Evolutionary conservation across 768 basidiomycete genomes (phyloP).

Genomic region (Phylloporus sp.): DNA sequence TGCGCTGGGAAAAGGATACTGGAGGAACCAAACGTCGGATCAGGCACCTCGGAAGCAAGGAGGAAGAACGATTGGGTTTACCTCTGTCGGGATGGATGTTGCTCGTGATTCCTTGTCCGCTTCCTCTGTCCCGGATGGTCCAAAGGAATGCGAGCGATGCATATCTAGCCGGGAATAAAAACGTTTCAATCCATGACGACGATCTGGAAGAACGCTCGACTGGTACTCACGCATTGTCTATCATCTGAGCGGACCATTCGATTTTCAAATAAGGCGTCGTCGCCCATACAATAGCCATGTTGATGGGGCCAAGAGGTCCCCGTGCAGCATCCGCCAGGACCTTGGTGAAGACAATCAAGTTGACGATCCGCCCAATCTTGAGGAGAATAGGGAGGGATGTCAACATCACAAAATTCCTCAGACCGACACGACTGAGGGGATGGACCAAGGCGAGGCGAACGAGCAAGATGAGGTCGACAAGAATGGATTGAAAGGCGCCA

Average conservation of each 20-base stretch:
- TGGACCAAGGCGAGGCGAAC: constrained; percentile 27
- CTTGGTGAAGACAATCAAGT: constrained; percentile 27
- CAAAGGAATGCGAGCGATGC: constrained; percentile 26
- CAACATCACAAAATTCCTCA: constrained; percentile 15
- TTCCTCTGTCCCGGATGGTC: constrained; percentile 17
- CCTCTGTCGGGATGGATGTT: constrained; percentile 15
- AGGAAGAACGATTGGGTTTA: neutral
- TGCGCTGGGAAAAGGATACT: constrained; percentile 22
- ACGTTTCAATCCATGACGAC: neutral
- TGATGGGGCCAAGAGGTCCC: constrained; percentile 15
- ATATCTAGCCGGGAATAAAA: constrained; percentile 12
- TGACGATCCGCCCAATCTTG: constrained; percentile 27
- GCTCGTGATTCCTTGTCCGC: constrained; percentile 13
- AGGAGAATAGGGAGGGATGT: constrained; percentile 23
- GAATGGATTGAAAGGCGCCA: constrained; percentile 26
- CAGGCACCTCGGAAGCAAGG: neutral
- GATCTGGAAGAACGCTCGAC: neutral
- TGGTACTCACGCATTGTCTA: constrained; percentile 26
- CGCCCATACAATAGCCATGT: constrained; percentile 17
- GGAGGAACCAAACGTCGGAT: neutral
- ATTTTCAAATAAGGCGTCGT: constrained; percentile 29
- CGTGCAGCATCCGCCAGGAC: constrained; percentile 17
- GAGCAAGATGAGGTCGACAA: constrained; percentile 28
- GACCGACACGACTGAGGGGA: constrained; percentile 15
- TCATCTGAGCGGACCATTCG: constrained; percentile 29